Percentiles rank a stretch among this genome's conserved stretches.
Evolutionary conservation across 441 rosid genomes (phyloP).

Genomic region (Hura crepitans): DNA sequence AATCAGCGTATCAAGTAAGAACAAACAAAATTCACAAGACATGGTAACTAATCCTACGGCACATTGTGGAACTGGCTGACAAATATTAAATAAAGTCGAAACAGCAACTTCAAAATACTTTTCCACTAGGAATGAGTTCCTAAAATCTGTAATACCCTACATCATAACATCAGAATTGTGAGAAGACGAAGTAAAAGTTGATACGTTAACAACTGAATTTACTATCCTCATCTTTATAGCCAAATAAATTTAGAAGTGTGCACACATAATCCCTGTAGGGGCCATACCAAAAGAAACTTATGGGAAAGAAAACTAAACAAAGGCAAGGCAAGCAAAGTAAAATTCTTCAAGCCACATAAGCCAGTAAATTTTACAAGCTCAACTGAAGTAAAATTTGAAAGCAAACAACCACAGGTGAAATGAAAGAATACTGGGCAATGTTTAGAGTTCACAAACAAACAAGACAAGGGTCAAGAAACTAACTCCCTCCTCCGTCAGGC

Average conservation of each 20-base stretch:
- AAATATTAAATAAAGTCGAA: neutral
- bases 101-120: neutral
- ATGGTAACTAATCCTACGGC: neutral
- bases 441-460: slow-evolving; percentile 6
- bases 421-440: neutral
- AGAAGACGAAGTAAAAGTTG: neutral
- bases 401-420: slow-evolving; percentile 1
- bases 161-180: neutral
- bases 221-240: neutral
- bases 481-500: slow-evolving; percentile 89
- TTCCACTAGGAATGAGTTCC: neutral
- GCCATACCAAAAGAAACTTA: neutral
- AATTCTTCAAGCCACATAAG: neutral
- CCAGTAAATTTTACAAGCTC: neutral
- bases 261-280: neutral
- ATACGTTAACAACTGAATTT: neutral
- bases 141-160: neutral
- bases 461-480: slow-evolving; percentile 34
- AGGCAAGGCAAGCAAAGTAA: neutral
- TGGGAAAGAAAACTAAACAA: neutral
- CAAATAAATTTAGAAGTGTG: neutral
- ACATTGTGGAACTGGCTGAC: neutral
- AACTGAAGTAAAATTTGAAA: neutral
- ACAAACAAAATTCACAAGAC: neutral
- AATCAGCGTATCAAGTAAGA: neutral